A percentile compares a stretch with the other conserved stretches of the same genome.
phyloP scores from a whole-genome alignment of 176 grass and related monocot species.

The Phoenix roebelenii region DNA sequence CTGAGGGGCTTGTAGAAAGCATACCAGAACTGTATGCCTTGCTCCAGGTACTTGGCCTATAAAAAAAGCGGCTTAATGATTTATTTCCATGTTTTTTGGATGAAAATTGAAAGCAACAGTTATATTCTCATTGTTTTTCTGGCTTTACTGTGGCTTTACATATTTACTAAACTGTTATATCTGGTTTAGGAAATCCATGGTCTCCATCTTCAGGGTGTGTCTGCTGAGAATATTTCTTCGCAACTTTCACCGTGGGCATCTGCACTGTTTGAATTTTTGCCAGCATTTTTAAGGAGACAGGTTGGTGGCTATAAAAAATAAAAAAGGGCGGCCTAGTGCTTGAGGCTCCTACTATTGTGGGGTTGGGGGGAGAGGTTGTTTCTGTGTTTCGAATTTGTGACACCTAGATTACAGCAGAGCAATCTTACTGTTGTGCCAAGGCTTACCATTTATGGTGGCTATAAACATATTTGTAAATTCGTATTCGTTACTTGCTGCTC shows the following conservation, averaged over 20 bases:
- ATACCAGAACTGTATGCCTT: conserved; percentile 97
- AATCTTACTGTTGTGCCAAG: no score
- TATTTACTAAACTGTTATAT: not conserved
- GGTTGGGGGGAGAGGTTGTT: no score
- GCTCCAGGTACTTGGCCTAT: conserved; percentile 51
- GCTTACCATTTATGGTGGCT: no score
- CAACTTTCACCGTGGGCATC: conserved; percentile 99
- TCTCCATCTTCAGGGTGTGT: conserved; percentile 76
- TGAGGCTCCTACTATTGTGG: no score
- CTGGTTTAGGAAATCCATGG: conserved; percentile 86
- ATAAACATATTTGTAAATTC: no score
- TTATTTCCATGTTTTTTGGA: not conserved
- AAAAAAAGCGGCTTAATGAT: not conserved
- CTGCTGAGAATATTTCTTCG: conserved; percentile 77
- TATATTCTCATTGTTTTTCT: conserved; percentile 9
- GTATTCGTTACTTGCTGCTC: no score
- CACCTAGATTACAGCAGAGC: no score
- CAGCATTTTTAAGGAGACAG: conserved; percentile 92
- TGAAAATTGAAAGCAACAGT: conserved; percentile 3
- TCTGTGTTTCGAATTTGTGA: no score
- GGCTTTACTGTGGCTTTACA: no score
- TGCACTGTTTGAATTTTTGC: conserved; percentile 96
- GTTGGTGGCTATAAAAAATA: conserved; percentile 7
- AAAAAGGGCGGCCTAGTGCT: no score
- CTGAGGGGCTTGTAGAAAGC: conserved; percentile 95